Base-by-base conservation (phyloP, 106 monocot genomes). In the Iris macrosiphon region DNA sequence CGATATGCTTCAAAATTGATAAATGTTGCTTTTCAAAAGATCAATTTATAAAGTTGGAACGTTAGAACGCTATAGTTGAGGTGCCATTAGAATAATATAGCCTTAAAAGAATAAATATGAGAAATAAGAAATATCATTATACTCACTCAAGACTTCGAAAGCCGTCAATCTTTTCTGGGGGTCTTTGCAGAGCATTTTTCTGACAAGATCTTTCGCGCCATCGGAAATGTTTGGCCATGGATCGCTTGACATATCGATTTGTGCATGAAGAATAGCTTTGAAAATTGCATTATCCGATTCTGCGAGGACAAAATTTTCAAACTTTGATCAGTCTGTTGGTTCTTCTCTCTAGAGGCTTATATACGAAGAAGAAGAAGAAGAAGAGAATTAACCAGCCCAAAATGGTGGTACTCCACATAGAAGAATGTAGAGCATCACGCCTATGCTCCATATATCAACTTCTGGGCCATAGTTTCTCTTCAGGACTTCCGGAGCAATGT, bases 201-300 rank as follows among this genome's bases (percentile, higher is more conserved):
- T 75, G 49, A 85, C 85, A 20, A 85, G 69, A 52, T 85, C 85
- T 40, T 85, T 85, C 7, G 85, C 85, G 0, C 79, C 79, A 4
- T 72, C 38, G 3, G 85, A 85, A 39, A 85, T 79, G 26, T 69
- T 85, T n/a, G 85, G 79, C 79, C 85, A 85, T 19, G 85, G 85
- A 64, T 85, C 85, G 12, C 85, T 72, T 6, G 63, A 72, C 45
- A 85, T 69, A 61, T 85, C 85, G 1, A 85, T 33, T 1, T 63
- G 79, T 8, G 70, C 72, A 32, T 68, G 47, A 14, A 85, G 30
- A 30, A 85, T 85, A 3, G 75, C 59, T 35, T 75, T 79, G 65
- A 85, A 85, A 29, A 86, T 86, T 45, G 69, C 85, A 49, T 77
- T 52, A 26, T 83, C 73, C 1, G 77, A 69, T 45, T 82, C 76